Percentiles rank a stretch among this genome's conserved stretches.
Conservation (phyloP, 2,329 filamentous ascomycete species). For the Monilinia laxa region DNA sequence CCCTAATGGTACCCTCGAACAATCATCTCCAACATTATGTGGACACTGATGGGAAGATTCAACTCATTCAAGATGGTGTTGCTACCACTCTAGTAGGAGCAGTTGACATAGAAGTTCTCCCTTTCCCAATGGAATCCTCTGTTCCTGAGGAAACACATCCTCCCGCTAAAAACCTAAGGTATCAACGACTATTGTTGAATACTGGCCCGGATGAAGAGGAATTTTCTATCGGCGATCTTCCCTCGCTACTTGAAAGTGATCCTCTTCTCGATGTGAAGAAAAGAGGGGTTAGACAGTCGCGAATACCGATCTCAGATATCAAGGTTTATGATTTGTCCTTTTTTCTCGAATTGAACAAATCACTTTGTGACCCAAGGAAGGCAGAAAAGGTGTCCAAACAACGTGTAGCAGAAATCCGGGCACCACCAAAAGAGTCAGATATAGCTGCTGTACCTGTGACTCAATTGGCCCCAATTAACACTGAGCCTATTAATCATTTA, state of each 20-base stretch:
- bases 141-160: not conserved
- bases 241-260: not conserved
- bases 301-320: conserved; percentile 12
- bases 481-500: conserved; percentile 7
- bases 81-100: conserved; percentile 9
- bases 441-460: not conserved
- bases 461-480: conserved; percentile 1
- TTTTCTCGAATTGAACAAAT: conserved; percentile 3
- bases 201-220: not conserved
- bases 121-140: conserved; percentile 8
- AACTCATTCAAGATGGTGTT: not conserved
- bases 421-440: not conserved
- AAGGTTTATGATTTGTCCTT: conserved; percentile 3
- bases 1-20: conserved; percentile 5
- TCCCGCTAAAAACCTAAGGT: not conserved
- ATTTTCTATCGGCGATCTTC: not conserved
- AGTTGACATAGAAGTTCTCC: conserved; percentile 12
- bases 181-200: conserved; percentile 7
- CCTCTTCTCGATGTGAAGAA: not conserved
- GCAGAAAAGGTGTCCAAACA: not conserved
- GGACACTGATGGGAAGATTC: not conserved
- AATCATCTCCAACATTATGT: conserved; percentile 10
- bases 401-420: not conserved
- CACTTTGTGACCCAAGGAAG: not conserved
- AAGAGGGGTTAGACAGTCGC: too few species aligned